Base-by-base conservation (phyloP, 768 basidiomycete species). In the Russula griseocarnosa region DNA sequence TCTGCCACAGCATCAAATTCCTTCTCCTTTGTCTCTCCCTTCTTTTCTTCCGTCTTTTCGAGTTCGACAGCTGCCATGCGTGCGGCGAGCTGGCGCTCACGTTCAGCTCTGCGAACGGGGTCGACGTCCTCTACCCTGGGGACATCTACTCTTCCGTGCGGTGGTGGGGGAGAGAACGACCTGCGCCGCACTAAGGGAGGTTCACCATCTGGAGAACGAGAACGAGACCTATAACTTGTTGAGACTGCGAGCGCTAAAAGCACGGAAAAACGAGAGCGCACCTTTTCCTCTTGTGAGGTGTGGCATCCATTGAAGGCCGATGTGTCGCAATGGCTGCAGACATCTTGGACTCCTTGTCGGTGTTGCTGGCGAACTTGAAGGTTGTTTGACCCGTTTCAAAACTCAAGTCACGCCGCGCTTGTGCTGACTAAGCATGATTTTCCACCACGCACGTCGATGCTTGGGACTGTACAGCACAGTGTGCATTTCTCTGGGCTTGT, bases 1-100 rank as follows among this genome's bases (percentile, higher is more conserved):
- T 97, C 95, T 28, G 92, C 92, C 68, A 86, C 81, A 20, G 87
- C 84, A 69, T 92, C 89, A 57, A 83, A 84, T 50, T 79, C 78
- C 72, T 81, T 79, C 63, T 78, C 73, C 62, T 67, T 69, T 68
- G 70, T 51, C 66, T 66, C 61, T 50, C 66, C 72, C 68, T 69
- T 72, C 66, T 71, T 73, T 18, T 71, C 73, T 67, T 81, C 82
- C 24, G 78, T 79, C 67, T 82, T 82, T 71, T 86, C 83, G 61
- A 92, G 82, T 68, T 89, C 87, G 70, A 82, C 81, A 3, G 86
- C 85, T 9, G 86, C 86, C 51, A 85, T 78, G 57, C 86, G 82
- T 30, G 86, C 83, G 1, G 90, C 87, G 40, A 90, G 82, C 72
- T 92, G 89, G 51, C 85, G 82, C 72, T 94, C 91, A 51, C 93